A percentile compares a stretch with the other conserved stretches of the same genome.
Conservation (phyloP, 1,284 basidiomycete genomes). For the Boletus sp. region DNA sequence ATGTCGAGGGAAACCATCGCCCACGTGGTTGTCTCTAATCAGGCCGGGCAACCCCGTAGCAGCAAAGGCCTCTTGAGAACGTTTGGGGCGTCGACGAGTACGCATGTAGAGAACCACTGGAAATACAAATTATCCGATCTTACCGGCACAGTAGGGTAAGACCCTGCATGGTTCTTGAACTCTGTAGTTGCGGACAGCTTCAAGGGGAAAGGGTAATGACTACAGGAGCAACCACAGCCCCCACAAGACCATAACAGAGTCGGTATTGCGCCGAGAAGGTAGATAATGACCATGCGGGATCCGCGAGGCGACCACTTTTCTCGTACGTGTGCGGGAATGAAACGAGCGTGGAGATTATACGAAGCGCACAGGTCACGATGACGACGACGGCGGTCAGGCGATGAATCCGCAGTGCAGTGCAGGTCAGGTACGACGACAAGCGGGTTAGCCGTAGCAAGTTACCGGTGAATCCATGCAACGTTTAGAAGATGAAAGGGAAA, state of each 20-base stretch:
- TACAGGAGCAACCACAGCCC: conserved; percentile 18
- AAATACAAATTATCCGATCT: neutral
- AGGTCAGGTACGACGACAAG: conserved; percentile 23
- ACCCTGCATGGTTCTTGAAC: conserved; percentile 1
- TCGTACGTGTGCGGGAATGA: conserved; percentile 29
- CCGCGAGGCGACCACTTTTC: conserved; percentile 25
- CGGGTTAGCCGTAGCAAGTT: conserved; percentile 12
- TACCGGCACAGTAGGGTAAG: neutral
- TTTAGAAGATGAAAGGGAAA: conserved; percentile 14
- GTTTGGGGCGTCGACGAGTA: neutral
- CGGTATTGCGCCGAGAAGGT: conserved; percentile 20
- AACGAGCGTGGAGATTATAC: conserved; percentile 21
- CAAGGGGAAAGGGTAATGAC: conserved; percentile 5
- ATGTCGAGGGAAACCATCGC: conserved; percentile 5
- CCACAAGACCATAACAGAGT: conserved; percentile 13
- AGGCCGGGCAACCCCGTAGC: conserved; percentile 1
- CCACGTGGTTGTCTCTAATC: conserved; percentile 5
- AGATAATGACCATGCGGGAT: conserved; percentile 26
- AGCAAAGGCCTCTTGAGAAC: neutral
- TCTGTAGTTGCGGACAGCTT: conserved; percentile 17
- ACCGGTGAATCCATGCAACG: conserved; percentile 7
- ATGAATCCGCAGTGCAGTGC: conserved; percentile 15
- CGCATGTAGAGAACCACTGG: neutral
- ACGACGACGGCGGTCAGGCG: conserved; percentile 17
- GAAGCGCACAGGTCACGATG: conserved; percentile 23